Percentiles rank a stretch among this genome's conserved stretches.
These are phyloP conservation scores for Ceratobasidium sp. DNA, from an alignment of 1,284 basidiomycete species.

Conservation along the genomic window DNA sequence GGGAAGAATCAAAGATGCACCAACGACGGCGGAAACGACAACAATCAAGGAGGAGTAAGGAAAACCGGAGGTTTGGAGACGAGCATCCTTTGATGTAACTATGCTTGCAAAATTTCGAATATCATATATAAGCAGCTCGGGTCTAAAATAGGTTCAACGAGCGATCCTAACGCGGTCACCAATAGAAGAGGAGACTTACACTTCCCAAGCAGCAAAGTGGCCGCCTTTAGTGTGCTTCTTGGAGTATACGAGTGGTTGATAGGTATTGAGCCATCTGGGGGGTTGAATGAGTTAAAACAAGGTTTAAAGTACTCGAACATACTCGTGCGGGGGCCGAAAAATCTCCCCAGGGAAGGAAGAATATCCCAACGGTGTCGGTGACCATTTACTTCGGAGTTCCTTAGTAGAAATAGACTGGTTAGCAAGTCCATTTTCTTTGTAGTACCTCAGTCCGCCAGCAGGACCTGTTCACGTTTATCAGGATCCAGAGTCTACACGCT, in stretches of 20 bases:
- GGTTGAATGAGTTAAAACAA: neutral
- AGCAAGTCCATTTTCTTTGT: constrained; percentile 47
- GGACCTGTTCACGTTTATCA: constrained; percentile 32
- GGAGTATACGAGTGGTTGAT: constrained; percentile 19
- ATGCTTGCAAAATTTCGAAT: constrained; percentile 49
- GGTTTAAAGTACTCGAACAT: constrained; percentile 40
- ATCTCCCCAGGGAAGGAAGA: constrained; percentile 48
- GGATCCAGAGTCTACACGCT: neutral
- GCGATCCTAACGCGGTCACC: neutral
- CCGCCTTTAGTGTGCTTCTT: constrained; percentile 49
- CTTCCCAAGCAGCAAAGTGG: constrained; percentile 51
- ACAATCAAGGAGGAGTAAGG: neutral
- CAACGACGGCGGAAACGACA: neutral
- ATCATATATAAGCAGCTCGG: constrained; percentile 48
- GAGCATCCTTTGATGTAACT: constrained; percentile 17
- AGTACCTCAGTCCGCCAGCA: constrained; percentile 47
- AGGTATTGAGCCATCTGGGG: no score
- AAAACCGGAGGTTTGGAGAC: neutral
- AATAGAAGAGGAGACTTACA: constrained; percentile 27
- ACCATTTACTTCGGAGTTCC: constrained; percentile 24
- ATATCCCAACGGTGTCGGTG: constrained; percentile 48
- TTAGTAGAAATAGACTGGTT: constrained; percentile 12
- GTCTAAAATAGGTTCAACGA: constrained; percentile 29
- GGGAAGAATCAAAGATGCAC: neutral
- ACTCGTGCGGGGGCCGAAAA: constrained; percentile 48